These are phyloP conservation scores for Rhodosporidiobolus sp. DNA, from an alignment of 768 basidiomycete genomes.

Conservation along the genomic window DNA sequence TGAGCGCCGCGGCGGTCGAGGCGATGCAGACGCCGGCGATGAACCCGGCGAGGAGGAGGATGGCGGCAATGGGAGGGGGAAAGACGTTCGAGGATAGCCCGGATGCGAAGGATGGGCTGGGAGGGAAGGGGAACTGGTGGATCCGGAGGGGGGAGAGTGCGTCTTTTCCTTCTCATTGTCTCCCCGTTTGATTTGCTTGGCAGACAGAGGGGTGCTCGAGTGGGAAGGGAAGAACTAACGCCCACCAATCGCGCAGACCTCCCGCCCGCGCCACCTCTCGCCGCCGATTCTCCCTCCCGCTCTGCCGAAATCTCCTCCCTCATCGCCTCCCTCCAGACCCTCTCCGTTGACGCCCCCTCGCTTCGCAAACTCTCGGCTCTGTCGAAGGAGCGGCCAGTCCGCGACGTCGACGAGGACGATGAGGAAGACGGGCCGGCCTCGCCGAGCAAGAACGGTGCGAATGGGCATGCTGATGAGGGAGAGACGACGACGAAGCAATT, in stretches of 20 bases:
- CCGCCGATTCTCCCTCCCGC: constrained; percentile 6
- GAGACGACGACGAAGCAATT: not conserved
- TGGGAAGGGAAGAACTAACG: too few species aligned
- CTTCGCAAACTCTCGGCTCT: constrained; percentile 12
- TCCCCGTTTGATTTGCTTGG: too few species aligned
- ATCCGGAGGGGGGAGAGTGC: constrained; percentile 11
- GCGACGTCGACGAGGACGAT: constrained; percentile 31
- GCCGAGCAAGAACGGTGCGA: not conserved
- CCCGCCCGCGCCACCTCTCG: not conserved
- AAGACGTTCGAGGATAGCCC: constrained; percentile 35
- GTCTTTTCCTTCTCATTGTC: not conserved
- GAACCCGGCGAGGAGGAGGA: not conserved
- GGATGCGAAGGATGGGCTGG: constrained; percentile 10
- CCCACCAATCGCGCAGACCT: constrained; percentile 9
- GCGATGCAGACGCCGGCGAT: constrained; percentile 19
- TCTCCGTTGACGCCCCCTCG: not conserved
- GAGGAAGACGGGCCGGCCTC: not conserved
- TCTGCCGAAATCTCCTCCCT: constrained; percentile 8
- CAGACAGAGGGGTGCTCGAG: too few species aligned
- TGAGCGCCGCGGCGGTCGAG: not conserved
- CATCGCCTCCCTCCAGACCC: not conserved
- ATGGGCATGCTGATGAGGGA: not conserved
- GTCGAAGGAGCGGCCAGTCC: constrained; percentile 36
- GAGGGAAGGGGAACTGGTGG: constrained; percentile 29
- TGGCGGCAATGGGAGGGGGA: not conserved